Evolutionary conservation across 2,329 filamentous ascomycete species (phyloP), one percentile per base, ranked within the genome.

Genomic region (Coleophoma eucalyptorum): DNA sequence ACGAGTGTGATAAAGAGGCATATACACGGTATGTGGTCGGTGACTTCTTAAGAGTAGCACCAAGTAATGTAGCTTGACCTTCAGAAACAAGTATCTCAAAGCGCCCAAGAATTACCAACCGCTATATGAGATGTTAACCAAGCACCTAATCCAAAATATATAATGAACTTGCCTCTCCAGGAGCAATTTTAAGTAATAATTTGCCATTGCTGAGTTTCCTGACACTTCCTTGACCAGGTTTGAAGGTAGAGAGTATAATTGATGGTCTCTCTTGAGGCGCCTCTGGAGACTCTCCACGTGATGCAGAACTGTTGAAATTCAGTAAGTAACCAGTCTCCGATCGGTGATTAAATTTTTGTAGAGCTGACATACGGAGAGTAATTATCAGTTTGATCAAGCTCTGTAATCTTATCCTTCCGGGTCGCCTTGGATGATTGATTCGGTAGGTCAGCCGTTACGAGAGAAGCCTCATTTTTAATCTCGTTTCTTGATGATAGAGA

Each of bases 1-100:
- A 67, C 1, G 88, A 83, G 62, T 90, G 82, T 35, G 84, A 89
- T 40, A 79, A 77, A 1, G 87, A 81, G 15, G 87, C 85, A 64
- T 81, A 82, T 15, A 89, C 74, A 72, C 79, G 83, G 55, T 78
- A 71, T 5, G 71, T 62, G 1, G 60, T 65, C 21, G 75, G 69
- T 0, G 75, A 72, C 1, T 77, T 64, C 11, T 72, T 70, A 3
- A 93, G 64, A 6, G 75, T 79, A 6, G 87, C 83, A 15, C 89
- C 87, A 13, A 82, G 78, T 21, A 93, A 66, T 1, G 80, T 83
- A 20, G 87, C 71, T 41, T 83, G 74, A 2, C 89, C 89, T 48
- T 73, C 74, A 8, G 72, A 60, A 0, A 93, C 76, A 12, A 72
- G 72, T 31, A 93, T 64, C 15, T 83, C 81, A 65, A 84, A 94